Base-by-base conservation (phyloP, 257 asterid genomes). In the Paulownia fortunei region DNA sequence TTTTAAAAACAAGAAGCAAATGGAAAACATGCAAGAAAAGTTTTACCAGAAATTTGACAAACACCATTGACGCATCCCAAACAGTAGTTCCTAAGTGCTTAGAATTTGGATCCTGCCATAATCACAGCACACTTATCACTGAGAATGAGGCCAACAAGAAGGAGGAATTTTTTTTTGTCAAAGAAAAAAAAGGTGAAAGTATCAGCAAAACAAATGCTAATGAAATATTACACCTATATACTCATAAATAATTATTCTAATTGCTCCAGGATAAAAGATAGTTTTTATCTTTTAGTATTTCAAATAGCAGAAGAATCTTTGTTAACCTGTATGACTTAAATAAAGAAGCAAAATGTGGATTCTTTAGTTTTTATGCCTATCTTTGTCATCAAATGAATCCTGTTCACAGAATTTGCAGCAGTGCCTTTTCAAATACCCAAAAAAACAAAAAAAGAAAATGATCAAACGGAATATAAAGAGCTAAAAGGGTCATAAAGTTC, bases 41-140 rank as follows among this genome's bases (percentile, higher is more conserved):
- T 79, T 58, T 80, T 86, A 96, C 99, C 96, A 96, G 91, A 88
- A 87, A 96, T 82, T 96, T 96, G 82, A 86, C 94, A 34, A 96
- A 84, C 78, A 96, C 99, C 99, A 96, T 90, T 27, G 99, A 95
- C 47, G 99, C 97, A 84, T 95, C 99, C 99, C 99, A 95, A 73
- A 95, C 98, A 34, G 99, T 95, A 70, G 99, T 95, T 42, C 99
- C 99, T 56, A 93, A 78, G 84, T 95, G 98, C 88, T 93, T 92
- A 76, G 99, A 96, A 85, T 92, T 93, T 46, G 98, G 99, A 86
- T 96, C 97, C 99, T 96, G 81, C 18, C 83, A 84, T n/a, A 79
- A 76, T 64, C 18, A 78, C 60, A 78, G 79, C 19, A 71, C 65
- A 76, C 27, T 15, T 12, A 69, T 74, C 21, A 26, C 55, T 39